These are phyloP conservation scores for Claviceps capensis DNA, from an alignment of 2,329 filamentous ascomycete species.

Conservation along the genomic window DNA sequence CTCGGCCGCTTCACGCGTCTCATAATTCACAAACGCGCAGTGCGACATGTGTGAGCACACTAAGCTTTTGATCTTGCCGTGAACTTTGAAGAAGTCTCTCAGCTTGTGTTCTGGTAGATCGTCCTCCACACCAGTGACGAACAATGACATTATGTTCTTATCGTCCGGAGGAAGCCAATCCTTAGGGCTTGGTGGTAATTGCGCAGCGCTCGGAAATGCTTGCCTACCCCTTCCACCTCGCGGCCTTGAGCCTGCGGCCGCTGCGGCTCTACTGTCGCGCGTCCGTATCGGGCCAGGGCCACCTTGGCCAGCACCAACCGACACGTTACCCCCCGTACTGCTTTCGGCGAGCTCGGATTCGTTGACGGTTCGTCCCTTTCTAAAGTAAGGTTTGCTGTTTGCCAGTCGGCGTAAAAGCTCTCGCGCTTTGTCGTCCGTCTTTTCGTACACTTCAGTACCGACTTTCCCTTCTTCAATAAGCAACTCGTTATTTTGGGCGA, in stretches of 20 bases:
- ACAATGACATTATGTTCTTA: conserved; percentile 78
- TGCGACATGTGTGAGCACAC: conserved; percentile 96
- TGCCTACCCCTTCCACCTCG: conserved; percentile 31
- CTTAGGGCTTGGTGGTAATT: conserved; percentile 65
- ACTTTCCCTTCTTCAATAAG: conserved; percentile 86
- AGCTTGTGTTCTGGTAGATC: conserved; percentile 88
- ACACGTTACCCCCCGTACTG: conserved; percentile 31
- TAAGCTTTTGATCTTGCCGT: conserved; percentile 81
- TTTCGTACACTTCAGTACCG: conserved; percentile 80
- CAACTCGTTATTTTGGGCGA: conserved; percentile 91
- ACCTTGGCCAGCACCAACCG: conserved; percentile 42
- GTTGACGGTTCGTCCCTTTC: conserved; percentile 68
- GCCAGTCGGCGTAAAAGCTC: conserved; percentile 76
- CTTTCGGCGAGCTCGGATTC: conserved; percentile 27
- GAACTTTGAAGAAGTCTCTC: conserved; percentile 76
- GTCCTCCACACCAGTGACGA: conserved; percentile 90
- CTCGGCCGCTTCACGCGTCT: conserved; percentile 73
- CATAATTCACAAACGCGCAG: conserved; percentile 92
- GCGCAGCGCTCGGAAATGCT: conserved; percentile 55
- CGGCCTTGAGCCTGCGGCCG: conserved; percentile 33
- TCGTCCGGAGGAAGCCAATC: conserved; percentile 81
- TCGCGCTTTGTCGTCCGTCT: conserved; percentile 91
- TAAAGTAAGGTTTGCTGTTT: conserved; percentile 88
- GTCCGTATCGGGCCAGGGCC: conserved; percentile 69
- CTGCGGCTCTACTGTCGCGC: conserved; percentile 43